Evolutionary conservation across 768 basidiomycete genomes (phyloP).

Genomic region (Flagelloscypha sp.): DNA sequence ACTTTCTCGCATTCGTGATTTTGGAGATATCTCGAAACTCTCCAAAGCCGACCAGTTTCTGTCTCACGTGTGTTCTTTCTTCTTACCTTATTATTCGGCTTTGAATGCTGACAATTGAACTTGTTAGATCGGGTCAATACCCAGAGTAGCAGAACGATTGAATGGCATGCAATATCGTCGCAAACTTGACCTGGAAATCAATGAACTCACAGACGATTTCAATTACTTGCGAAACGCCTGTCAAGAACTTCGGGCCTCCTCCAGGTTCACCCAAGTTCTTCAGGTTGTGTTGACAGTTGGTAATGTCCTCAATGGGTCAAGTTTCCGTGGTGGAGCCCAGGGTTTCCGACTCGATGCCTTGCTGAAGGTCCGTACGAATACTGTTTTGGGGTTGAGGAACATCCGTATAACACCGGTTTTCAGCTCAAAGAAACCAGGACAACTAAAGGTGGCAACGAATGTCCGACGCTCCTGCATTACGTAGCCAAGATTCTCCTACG

Average conservation of each 20-base stretch:
- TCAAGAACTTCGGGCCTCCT: conserved; percentile 55
- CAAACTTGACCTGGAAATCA: conserved; percentile 75
- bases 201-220: conserved; percentile 77
- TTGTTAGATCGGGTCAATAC: conserved; percentile 65
- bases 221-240: conserved; percentile 64
- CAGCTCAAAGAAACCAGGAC: conserved; percentile 84
- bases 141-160: conserved; percentile 63
- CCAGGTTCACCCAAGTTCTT: conserved; percentile 60
- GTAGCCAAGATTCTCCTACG: conserved; percentile 68
- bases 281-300: conserved; percentile 72
- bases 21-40: conserved; percentile 64
- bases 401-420: conserved; percentile 3
- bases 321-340: conserved; percentile 73
- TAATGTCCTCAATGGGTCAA: conserved; percentile 74
- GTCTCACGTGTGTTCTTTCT: conserved; percentile 42
- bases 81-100: not conserved
- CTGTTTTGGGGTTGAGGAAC: not conserved
- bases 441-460: conserved; percentile 53
- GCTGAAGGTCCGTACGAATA: conserved; percentile 55
- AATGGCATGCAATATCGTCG: conserved; percentile 80
- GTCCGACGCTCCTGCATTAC: conserved; percentile 89
- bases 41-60: conserved; percentile 84
- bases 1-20: conserved; percentile 59
- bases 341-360: conserved; percentile 84
- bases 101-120: conserved; percentile 5